Evolutionary conservation across 2,329 filamentous ascomycete genomes (phyloP).

Genomic region (Chalaropsis thielavioides): DNA sequence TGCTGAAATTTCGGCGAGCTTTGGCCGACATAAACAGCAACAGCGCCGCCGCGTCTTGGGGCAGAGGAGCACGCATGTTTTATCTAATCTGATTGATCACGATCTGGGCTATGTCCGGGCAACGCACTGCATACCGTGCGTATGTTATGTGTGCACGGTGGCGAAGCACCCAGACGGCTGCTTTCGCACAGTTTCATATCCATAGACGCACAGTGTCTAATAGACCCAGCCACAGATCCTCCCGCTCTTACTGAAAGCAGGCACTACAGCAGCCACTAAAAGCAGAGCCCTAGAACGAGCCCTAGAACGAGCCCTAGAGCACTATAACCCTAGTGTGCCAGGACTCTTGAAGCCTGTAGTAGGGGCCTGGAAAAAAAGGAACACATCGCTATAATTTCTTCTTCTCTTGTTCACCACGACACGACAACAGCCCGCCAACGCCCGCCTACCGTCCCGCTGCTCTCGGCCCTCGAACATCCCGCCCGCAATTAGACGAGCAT

Average conservation of each 20-base stretch:
- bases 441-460: neutral
- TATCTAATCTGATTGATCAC: constrained; percentile 16
- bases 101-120: neutral
- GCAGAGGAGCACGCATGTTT: neutral
- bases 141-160: neutral
- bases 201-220: neutral
- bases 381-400: neutral
- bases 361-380: too few species aligned
- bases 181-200: neutral
- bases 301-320: neutral
- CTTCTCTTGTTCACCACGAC: neutral
- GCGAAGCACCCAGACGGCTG: neutral
- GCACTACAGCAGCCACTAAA: neutral
- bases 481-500: neutral
- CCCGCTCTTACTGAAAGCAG: neutral
- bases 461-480: neutral
- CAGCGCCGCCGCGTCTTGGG: neutral
- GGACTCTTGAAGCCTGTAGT: neutral
- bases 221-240: neutral
- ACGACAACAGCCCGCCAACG: too few species aligned
- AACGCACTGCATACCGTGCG: neutral
- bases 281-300: neutral
- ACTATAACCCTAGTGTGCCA: neutral
- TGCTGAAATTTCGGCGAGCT: neutral
- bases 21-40: neutral